Conservation (phyloP, 352 stramenopile genomes). For the Phytophthora quininea region DNA sequence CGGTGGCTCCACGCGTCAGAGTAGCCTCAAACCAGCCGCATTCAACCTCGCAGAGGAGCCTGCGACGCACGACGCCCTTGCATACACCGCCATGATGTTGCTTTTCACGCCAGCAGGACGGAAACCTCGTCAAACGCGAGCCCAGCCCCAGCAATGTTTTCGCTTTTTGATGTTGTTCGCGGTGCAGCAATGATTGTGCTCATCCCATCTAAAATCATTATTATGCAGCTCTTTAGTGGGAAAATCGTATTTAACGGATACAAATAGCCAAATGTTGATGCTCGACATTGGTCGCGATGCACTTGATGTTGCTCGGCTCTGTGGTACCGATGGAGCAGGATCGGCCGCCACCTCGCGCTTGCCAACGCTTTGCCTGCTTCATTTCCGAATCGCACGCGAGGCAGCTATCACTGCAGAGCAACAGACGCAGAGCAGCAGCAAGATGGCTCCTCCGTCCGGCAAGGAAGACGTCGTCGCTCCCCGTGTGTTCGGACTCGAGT, state of each 20-base stretch:
- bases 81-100: no score
- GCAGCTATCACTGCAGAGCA: not conserved
- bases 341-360: not conserved
- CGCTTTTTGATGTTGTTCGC: no score
- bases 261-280: not conserved
- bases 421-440: not conserved
- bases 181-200: not conserved
- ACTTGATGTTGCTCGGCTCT: not conserved
- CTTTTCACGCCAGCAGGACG: no score
- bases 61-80: no score
- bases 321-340: not conserved
- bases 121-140: no score
- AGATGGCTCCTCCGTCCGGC: not conserved
- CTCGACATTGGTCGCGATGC: not conserved
- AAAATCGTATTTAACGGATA: not conserved
- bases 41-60: no score
- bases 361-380: not conserved
- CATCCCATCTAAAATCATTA: not conserved
- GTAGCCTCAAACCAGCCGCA: no score
- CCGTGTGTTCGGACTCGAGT: slow-evolving; percentile 15
- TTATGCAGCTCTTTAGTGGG: not conserved
- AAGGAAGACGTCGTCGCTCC: not conserved
- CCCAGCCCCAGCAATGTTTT: no score
- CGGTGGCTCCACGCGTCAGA: no score
- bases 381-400: not conserved